These are phyloP conservation scores for Vaucheria bursata DNA, from an alignment of 352 stramenopile genomes.

Conservation along the genomic window DNA sequence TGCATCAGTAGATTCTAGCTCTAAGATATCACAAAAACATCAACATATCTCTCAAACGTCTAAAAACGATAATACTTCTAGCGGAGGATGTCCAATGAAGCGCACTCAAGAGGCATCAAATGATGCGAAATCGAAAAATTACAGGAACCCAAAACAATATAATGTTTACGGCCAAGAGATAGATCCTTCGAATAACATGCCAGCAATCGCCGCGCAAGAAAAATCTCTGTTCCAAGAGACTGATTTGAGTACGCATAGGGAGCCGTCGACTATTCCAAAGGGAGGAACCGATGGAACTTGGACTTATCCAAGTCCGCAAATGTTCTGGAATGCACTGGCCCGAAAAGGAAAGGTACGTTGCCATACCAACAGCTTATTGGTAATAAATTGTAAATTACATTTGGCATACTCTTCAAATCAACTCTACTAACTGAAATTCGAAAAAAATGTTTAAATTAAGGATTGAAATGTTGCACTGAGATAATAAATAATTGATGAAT, in stretches of 20 bases:
- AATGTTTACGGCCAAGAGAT: constrained; percentile 92
- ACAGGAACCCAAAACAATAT: constrained; percentile 58
- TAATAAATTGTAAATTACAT: no score
- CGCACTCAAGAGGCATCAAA: background rate
- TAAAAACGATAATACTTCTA: no score
- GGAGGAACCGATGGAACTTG: constrained; percentile 80
- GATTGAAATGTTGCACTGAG: no score
- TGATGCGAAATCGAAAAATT: constrained; percentile 23
- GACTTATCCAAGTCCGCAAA: constrained; percentile 96
- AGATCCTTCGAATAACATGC: constrained; percentile 98
- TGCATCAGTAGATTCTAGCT: no score
- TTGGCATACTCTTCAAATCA: no score
- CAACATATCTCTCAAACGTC: no score
- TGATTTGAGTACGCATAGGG: constrained; percentile 77
- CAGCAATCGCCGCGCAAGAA: constrained; percentile 85
- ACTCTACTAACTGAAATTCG: no score
- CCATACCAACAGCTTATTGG: no score
- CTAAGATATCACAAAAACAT: no score
- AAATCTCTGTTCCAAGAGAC: constrained; percentile 75
- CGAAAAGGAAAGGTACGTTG: constrained; percentile 87
- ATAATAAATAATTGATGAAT: no score
- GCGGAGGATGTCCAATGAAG: constrained; percentile 36
- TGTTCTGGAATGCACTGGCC: constrained; percentile 82
- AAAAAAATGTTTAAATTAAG: no score
- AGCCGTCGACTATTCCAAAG: constrained; percentile 92